These are phyloP conservation scores for Garcia nutans DNA, from an alignment of 345 rosid species.

Conservation along the genomic window DNA sequence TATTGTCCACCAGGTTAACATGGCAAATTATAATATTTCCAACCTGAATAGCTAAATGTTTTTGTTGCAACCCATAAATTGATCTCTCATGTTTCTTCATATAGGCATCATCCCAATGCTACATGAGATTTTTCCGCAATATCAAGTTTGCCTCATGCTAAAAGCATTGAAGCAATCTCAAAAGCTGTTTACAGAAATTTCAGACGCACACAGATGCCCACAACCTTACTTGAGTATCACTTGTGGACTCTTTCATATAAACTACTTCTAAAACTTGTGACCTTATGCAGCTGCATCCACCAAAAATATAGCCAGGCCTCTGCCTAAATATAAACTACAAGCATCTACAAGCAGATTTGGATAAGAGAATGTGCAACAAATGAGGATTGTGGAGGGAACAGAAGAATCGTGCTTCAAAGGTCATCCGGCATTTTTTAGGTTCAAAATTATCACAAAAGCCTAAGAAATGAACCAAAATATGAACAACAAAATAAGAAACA, in stretches of 20 bases:
- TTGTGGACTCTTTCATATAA: not conserved
- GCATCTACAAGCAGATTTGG: not conserved
- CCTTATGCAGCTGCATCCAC: not conserved
- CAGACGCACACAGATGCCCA: not conserved
- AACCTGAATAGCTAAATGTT: not conserved
- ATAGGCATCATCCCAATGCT: not conserved
- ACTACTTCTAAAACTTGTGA: not conserved
- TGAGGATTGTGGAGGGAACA: not conserved
- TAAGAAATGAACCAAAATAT: not conserved
- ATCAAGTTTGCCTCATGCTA: too few species aligned
- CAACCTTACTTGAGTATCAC: not conserved
- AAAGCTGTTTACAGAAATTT: not conserved
- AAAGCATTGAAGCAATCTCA: not conserved
- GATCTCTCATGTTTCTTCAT: not conserved
- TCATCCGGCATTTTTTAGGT: not conserved
- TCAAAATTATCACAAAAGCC: not conserved
- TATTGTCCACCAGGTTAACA: not conserved
- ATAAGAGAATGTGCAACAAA: not conserved
- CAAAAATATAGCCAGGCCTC: not conserved
- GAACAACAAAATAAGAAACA: not conserved
- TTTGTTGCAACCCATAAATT: not conserved
- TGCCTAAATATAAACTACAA: not conserved
- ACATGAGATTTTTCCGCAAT: not conserved
- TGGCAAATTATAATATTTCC: not conserved
- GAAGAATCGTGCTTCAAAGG: not conserved